Evolutionary conservation across 805 yeast species (phyloP).

Genomic region (Kockiozyma suomiensis): DNA sequence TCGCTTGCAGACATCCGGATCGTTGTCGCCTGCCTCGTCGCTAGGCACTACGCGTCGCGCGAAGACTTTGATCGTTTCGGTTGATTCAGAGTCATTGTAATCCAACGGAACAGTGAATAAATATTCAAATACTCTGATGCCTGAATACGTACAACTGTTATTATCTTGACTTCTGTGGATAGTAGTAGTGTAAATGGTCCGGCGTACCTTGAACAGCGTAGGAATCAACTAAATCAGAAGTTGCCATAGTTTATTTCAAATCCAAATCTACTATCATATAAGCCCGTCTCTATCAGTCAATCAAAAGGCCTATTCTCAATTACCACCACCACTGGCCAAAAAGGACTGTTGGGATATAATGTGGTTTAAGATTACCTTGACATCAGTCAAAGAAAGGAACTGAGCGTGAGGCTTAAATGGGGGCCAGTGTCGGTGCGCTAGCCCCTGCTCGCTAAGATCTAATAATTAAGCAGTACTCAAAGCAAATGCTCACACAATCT

Average conservation of each 20-base stretch:
- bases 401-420: too few relatives aligned
- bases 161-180: not conserved
- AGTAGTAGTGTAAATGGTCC: not conserved
- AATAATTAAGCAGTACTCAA: too few relatives aligned
- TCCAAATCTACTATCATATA: too few relatives aligned
- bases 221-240: conserved; percentile 14
- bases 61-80: conserved; percentile 15
- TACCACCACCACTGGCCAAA: too few relatives aligned
- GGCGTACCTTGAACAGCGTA: conserved; percentile 26
- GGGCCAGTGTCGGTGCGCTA: too few relatives aligned
- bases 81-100: conserved; percentile 6
- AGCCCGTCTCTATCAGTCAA: too few relatives aligned
- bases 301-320: too few relatives aligned
- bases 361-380: too few relatives aligned
- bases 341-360: too few relatives aligned
- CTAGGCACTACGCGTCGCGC: conserved; percentile 29
- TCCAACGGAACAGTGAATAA: conserved; percentile 24
- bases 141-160: not conserved
- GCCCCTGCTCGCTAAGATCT: too few relatives aligned
- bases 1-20: conserved; percentile 24
- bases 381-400: too few relatives aligned
- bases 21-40: conserved; percentile 22
- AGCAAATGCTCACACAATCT: too few relatives aligned
- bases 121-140: conserved; percentile 28
- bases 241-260: conserved; percentile 1